Base-by-base conservation (phyloP, 805 yeast genomes). In the Metschnikowia borealis region DNA sequence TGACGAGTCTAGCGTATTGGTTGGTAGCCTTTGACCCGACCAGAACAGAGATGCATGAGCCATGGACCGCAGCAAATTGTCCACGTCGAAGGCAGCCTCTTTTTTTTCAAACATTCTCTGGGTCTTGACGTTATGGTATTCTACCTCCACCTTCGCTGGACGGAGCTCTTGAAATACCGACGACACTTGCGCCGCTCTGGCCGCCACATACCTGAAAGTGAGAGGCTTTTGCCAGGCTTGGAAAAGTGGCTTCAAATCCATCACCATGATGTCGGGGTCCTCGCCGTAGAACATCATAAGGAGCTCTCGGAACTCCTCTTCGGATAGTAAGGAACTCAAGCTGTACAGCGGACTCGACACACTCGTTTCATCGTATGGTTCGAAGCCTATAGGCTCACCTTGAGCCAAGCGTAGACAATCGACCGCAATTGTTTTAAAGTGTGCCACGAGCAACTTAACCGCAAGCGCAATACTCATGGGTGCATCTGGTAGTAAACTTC, bases 11-110 rank as follows among this genome's bases (percentile, higher is more conserved):
- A 61, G 58, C 3, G 79, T 71, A 6, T 75, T 75, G 31, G 57
- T 59, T 1, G 88, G 87, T 3, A 61, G 62, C 42, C 86, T 65
- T 32, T 64, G 57, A 0, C 90, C 90, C 56, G 71, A 69, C 90
- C 90, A 85, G 54, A 82, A 78, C 21, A 60, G 59, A 46, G 78
- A 55, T 2, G 82, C 70, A 10, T 62, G 55, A 0, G 54, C 41
- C 2, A 78, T 61, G 6, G 68, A 62, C 2, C 54, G 34, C 1
- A 65, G 53, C 2, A 80, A 58, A 11, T 53, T 58, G 0, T 54
- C 45, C 5, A 61, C 57, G 44, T 74, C 68, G 57, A 72, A 82
- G 3, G 62, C 50, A 48, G 78, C 78, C 7, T 60, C 43, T 0
- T 71, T 60, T 17, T 73, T 73, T 23, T 71, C 65, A 56, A 83